Conservation (phyloP, 192 early-diverging fungal species). For the Pecoramyces ruminantium region DNA sequence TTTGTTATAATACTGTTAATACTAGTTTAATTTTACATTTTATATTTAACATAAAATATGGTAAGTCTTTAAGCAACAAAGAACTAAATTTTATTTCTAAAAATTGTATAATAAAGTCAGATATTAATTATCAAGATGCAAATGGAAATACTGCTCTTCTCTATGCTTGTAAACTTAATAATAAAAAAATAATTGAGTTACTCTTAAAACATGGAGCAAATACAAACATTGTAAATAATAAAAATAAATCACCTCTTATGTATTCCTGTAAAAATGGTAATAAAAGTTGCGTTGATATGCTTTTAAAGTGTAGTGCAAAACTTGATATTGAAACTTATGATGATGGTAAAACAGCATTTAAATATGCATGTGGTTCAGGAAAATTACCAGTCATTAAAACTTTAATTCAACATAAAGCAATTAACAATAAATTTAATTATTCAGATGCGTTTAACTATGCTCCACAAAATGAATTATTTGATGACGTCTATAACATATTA, state of each 20-base stretch:
- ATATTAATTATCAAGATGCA: neutral
- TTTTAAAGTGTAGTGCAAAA: neutral
- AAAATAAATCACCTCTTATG: neutral
- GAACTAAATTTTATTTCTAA: neutral
- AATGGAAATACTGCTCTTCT: neutral
- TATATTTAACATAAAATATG: neutral
- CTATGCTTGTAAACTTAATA: neutral
- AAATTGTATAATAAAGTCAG: neutral
- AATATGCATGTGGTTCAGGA: neutral
- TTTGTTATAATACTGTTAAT: neutral
- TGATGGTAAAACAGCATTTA: neutral
- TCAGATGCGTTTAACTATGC: neutral
- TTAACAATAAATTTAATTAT: neutral
- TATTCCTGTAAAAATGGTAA: neutral
- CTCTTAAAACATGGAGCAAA: neutral
- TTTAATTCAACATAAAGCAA: neutral
- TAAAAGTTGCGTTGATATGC: neutral
- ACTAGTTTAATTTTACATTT: neutral
- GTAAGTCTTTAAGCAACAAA: neutral
- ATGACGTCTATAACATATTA: neutral
- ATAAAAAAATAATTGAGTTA: neutral
- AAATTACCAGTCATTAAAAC: neutral
- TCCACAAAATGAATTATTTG: neutral
- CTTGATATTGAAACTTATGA: neutral
- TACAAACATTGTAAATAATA: neutral